Evolutionary conservation across 2,329 filamentous ascomycete species (phyloP).

Genomic region (Ustilaginoidea virens): DNA sequence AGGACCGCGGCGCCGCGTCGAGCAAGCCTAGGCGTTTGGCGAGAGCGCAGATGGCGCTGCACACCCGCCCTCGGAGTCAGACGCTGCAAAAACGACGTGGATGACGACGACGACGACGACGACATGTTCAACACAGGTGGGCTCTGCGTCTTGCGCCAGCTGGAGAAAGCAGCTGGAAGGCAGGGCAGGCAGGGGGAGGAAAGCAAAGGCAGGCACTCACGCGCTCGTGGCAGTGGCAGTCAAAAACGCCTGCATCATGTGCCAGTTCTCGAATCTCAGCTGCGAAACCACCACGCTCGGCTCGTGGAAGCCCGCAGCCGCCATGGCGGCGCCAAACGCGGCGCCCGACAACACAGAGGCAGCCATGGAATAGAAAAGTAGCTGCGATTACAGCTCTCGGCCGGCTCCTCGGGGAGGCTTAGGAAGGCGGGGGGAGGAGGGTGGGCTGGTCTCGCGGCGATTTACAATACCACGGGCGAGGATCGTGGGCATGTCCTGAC

Average conservation of each 20-base stretch:
- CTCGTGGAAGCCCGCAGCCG: slow-evolving; percentile 42
- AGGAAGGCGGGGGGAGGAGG: no score
- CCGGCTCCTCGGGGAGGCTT: no score
- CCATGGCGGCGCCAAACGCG: slow-evolving; percentile 45
- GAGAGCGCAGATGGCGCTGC: slow-evolving; percentile 29
- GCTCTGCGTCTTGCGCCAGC: no score
- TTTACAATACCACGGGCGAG: no score
- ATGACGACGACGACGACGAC: not conserved
- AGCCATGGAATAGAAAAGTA: slow-evolving; percentile 1
- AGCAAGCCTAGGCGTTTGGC: slow-evolving; percentile 27
- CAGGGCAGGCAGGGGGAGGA: not conserved
- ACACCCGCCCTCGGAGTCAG: not conserved
- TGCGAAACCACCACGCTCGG: slow-evolving; percentile 45
- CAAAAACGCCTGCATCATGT: slow-evolving; percentile 51
- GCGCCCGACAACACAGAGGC: slow-evolving; percentile 27
- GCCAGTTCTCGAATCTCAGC: slow-evolving; percentile 43
- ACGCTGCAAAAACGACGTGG: not conserved
- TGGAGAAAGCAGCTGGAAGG: not conserved
- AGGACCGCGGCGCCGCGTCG: slow-evolving; percentile 29
- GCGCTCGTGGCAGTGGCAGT: slow-evolving; percentile 45
- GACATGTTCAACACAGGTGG: no score
- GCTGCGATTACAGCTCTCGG: no score
- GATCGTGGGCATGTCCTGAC: not conserved
- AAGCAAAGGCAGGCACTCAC: slow-evolving; percentile 26
- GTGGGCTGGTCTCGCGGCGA: no score